phyloP scores from a whole-genome alignment of 225 moss, liverwort and hornwort species.

The Antitrichia curtipendula region DNA sequence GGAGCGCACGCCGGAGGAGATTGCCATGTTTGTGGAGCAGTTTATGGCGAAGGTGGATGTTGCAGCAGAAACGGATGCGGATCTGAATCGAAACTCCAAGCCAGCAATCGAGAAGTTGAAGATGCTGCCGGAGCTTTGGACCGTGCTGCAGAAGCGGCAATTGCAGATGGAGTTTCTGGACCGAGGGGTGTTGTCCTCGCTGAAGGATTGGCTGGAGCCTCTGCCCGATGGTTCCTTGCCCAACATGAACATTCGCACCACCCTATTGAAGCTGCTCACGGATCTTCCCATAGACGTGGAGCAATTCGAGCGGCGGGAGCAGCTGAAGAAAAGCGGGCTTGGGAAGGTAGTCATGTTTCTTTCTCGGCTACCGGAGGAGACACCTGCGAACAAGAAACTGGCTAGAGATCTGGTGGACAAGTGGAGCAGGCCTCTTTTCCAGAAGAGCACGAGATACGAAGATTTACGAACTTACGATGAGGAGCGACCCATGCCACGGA shows the following conservation, averaged over 20 bases:
- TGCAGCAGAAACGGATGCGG: constrained; percentile 80
- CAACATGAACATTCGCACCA: constrained; percentile 88
- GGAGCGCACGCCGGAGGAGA: constrained; percentile 80
- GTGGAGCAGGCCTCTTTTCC: constrained; percentile 91
- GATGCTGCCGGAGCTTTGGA: constrained; percentile 72
- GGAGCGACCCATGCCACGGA: constrained; percentile 59
- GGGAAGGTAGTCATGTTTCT: constrained; percentile 98
- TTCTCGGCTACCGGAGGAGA: constrained; percentile 80
- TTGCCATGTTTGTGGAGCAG: constrained; percentile 94
- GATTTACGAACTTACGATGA: constrained; percentile 75
- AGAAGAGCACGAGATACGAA: constrained; percentile 93
- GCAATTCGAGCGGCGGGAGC: constrained; percentile 73
- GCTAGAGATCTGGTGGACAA: constrained; percentile 86
- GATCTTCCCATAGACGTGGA: constrained; percentile 96
- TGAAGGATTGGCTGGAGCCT: constrained; percentile 96
- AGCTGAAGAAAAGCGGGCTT: constrained; percentile 88
- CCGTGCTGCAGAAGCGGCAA: constrained; percentile 83
- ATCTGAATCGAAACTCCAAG: constrained; percentile 61
- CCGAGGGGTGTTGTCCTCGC: constrained; percentile 70
- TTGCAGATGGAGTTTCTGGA: constrained; percentile 94
- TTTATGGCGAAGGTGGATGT: constrained; percentile 97
- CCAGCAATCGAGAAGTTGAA: constrained; percentile 90
- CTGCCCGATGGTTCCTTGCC: constrained; percentile 88
- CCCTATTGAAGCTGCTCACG: constrained; percentile 73
- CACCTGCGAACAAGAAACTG: constrained; percentile 65